These are phyloP conservation scores for Trichomonascaceae sp. DNA, from an alignment of 1,139 yeast species.

Conservation along the genomic window DNA sequence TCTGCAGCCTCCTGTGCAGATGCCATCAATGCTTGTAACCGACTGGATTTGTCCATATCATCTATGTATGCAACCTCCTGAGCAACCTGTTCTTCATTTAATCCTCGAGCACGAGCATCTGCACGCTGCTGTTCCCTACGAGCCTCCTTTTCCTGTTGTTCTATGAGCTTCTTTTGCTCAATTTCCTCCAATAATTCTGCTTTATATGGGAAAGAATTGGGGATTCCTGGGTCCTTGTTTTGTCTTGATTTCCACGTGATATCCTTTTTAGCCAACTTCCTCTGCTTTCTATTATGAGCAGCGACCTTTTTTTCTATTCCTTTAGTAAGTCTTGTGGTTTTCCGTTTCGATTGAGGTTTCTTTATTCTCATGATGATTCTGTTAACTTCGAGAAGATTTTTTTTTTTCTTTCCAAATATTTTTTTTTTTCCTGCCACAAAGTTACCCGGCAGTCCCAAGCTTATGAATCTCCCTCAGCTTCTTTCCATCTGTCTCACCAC, in stretches of 20 bases:
- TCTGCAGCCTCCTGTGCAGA: constrained; percentile 81
- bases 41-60: constrained; percentile 38
- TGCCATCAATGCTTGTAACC: constrained; percentile 80
- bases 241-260: constrained; percentile 85
- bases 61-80: constrained; percentile 39
- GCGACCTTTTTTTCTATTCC: constrained; percentile 94
- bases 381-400: neutral
- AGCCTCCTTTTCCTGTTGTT: constrained; percentile 53
- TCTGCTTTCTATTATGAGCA: constrained; percentile 83
- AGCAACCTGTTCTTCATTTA: constrained; percentile 35
- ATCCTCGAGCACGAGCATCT: constrained; percentile 40
- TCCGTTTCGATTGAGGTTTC: constrained; percentile 77
- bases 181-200: constrained; percentile 74
- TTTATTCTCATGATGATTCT: constrained; percentile 37
- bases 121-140: constrained; percentile 44
- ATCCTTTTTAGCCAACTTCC: constrained; percentile 77
- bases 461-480: neutral
- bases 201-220: constrained; percentile 90
- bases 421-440: neutral
- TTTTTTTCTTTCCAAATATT: constrained; percentile 11
- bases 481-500: neutral
- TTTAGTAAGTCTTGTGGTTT: constrained; percentile 87
- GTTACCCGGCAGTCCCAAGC: constrained; percentile 3
- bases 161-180: constrained; percentile 62
- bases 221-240: constrained; percentile 90